Conservation (phyloP, 345 rosid genomes). For the Citrus trifoliata region DNA sequence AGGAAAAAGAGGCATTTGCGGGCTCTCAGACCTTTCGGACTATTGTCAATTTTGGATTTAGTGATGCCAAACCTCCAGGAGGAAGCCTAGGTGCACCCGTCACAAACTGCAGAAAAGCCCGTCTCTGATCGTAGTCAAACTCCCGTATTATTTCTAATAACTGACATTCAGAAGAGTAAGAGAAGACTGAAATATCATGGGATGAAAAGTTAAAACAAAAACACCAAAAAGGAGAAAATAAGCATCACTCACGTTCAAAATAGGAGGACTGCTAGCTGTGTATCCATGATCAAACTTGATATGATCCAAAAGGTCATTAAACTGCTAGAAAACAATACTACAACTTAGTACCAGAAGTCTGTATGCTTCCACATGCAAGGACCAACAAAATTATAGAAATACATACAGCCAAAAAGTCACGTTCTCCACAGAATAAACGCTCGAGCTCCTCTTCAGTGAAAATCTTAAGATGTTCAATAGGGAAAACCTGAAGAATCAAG, state of each 20-base stretch:
- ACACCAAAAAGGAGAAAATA: background rate
- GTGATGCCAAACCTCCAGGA: slow-evolving; percentile 87
- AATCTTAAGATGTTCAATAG: slow-evolving; percentile 64
- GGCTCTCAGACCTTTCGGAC: slow-evolving; percentile 69
- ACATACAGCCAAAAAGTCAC: slow-evolving; percentile 62
- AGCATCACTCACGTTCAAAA: slow-evolving; percentile 49
- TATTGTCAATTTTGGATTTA: slow-evolving; percentile 85
- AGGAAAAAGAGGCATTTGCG: slow-evolving; percentile 2
- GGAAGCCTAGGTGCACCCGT: slow-evolving; percentile 97
- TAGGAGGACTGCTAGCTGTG: slow-evolving; percentile 92
- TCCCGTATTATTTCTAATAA: slow-evolving; percentile 75
- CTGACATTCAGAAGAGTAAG: slow-evolving; percentile 35
- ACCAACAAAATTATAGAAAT: slow-evolving; percentile 19
- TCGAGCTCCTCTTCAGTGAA: slow-evolving; percentile 85
- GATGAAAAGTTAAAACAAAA: background rate
- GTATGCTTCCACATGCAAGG: background rate
- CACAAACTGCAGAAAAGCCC: slow-evolving; percentile 90
- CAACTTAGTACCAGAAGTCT: background rate
- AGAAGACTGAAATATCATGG: slow-evolving; percentile 7
- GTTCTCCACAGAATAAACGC: slow-evolving; percentile 84
- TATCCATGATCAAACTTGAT: slow-evolving; percentile 98
- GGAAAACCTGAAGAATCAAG: slow-evolving; percentile 60
- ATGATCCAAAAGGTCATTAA: slow-evolving; percentile 77
- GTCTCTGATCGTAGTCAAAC: slow-evolving; percentile 52
- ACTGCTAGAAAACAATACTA: slow-evolving; percentile 35